Percentiles rank a stretch among this genome's conserved stretches.
These are phyloP conservation scores for Myriangium duriaei DNA, from an alignment of 2,329 filamentous ascomycete species.

Conservation along the genomic window DNA sequence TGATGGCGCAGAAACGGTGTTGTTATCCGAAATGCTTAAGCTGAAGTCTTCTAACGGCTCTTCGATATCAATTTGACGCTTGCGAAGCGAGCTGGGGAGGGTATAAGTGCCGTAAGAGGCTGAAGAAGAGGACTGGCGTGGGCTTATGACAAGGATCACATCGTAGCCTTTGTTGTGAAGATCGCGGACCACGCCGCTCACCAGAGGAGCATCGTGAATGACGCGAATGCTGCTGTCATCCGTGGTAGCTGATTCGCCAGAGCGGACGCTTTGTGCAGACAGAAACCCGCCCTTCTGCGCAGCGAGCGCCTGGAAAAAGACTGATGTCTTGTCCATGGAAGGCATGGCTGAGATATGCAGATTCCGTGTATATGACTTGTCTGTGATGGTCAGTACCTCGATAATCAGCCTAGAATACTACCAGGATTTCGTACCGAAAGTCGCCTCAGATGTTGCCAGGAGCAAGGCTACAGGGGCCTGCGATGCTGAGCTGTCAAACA, in stretches of 20 bases:
- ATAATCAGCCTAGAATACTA: too few species aligned
- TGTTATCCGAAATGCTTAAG: background rate
- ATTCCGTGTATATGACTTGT: background rate
- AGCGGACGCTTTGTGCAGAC: too few species aligned
- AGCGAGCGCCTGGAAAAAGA: background rate
- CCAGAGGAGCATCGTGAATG: too few species aligned
- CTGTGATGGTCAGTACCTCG: background rate
- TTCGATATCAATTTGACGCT: slow-evolving; percentile 18
- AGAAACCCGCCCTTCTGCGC: too few species aligned
- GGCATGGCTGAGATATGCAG: background rate
- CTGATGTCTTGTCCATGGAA: background rate
- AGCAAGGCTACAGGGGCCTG: slow-evolving; percentile 16
- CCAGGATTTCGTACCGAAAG: slow-evolving; percentile 15
- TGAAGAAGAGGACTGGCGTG: slow-evolving; percentile 1
- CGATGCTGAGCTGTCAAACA: slow-evolving; percentile 25
- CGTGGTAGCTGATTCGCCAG: too few species aligned
- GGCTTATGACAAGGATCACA: slow-evolving; percentile 11
- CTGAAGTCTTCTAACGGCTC: slow-evolving; percentile 12
- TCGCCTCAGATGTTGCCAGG: slow-evolving; percentile 15
- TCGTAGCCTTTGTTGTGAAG: slow-evolving; percentile 7
- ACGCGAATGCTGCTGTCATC: too few species aligned
- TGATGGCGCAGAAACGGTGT: slow-evolving; percentile 10
- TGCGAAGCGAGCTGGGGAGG: slow-evolving; percentile 13
- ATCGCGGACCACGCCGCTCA: too few species aligned
- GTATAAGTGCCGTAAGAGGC: slow-evolving; percentile 16